phyloP scores from a whole-genome alignment of 805 yeast genomes.

The Wickerhamiella allomyrinae region DNA sequence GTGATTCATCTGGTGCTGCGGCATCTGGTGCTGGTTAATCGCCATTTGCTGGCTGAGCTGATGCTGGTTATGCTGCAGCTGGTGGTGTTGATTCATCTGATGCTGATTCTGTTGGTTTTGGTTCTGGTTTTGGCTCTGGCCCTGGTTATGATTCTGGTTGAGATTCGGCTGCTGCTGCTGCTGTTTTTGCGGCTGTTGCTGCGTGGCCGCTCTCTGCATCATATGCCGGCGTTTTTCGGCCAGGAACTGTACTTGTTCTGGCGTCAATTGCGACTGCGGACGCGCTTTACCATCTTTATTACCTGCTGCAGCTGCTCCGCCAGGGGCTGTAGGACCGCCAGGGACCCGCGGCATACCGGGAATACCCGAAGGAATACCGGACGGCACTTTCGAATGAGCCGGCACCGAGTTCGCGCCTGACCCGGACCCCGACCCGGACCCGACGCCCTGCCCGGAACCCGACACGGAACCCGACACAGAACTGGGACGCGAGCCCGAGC shows the following conservation, averaged over 20 bases:
- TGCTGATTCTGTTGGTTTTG: constrained; percentile 27
- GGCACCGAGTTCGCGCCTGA: no score
- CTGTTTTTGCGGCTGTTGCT: constrained; percentile 20
- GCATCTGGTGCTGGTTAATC: constrained; percentile 1
- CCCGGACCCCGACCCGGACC: no score
- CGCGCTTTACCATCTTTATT: not conserved
- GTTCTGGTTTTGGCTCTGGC: constrained; percentile 29
- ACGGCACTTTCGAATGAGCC: no score
- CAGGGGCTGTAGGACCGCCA: no score
- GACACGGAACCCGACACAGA: no score
- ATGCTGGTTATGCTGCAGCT: constrained; percentile 6
- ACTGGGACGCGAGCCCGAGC: no score
- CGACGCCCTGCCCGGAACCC: no score
- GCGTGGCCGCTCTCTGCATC: constrained; percentile 18
- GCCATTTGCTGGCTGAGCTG: constrained; percentile 6
- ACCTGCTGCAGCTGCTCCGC: no score
- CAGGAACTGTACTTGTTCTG: constrained; percentile 19
- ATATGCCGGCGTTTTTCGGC: constrained; percentile 3
- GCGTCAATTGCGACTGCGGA: constrained; percentile 4
- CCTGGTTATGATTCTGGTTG: constrained; percentile 9
- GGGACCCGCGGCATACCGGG: no score
- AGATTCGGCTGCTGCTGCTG: constrained; percentile 8
- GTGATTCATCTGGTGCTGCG: constrained; percentile 4
- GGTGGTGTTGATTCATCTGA: constrained; percentile 8
- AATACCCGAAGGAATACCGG: no score